A percentile compares a stretch with the other conserved stretches of the same genome.
Evolutionary conservation across 1,139 yeast genomes (phyloP).

Genomic region (Kodamaea suecica): DNA sequence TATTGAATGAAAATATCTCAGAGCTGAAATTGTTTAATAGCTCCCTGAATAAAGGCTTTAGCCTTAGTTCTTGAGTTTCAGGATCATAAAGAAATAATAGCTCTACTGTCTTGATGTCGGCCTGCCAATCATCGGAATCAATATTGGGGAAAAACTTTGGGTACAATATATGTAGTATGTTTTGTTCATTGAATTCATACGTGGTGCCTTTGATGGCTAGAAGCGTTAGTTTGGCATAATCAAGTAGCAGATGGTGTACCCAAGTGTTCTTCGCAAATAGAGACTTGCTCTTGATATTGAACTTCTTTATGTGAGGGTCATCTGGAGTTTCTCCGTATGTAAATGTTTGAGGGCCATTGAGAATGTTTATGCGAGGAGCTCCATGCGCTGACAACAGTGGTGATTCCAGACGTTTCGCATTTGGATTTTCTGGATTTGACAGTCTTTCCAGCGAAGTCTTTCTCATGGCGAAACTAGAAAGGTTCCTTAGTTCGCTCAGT

Average conservation of each 20-base stretch:
- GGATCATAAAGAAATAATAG: constrained; percentile 9
- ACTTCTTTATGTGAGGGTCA: not conserved
- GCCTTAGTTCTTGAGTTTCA: constrained; percentile 11
- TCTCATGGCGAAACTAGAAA: too few species aligned
- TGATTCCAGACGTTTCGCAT: not conserved
- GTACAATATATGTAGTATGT: constrained; percentile 45
- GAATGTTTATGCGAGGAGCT: too few species aligned
- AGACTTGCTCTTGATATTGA: constrained; percentile 7
- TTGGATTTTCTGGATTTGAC: too few species aligned
- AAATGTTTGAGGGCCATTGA: too few species aligned
- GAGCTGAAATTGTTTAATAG: constrained; percentile 19
- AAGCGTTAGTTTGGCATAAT: constrained; percentile 40
- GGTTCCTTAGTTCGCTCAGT: too few species aligned
- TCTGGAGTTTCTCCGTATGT: too few species aligned
- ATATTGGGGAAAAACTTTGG: constrained; percentile 47
- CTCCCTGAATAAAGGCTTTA: constrained; percentile 20
- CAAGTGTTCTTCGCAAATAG: constrained; percentile 28
- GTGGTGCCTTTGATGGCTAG: constrained; percentile 43
- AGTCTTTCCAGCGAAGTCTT: too few species aligned
- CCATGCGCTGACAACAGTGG: too few species aligned
- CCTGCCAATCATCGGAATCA: constrained; percentile 45
- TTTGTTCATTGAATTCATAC: constrained; percentile 40
- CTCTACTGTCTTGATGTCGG: constrained; percentile 21
- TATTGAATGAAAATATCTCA: constrained; percentile 24
- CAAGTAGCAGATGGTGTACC: constrained; percentile 36